Evolutionary conservation across 371 early-diverging fungal species (phyloP), one percentile per base, ranked within the genome.

Genomic region (Globomyces sp.): DNA sequence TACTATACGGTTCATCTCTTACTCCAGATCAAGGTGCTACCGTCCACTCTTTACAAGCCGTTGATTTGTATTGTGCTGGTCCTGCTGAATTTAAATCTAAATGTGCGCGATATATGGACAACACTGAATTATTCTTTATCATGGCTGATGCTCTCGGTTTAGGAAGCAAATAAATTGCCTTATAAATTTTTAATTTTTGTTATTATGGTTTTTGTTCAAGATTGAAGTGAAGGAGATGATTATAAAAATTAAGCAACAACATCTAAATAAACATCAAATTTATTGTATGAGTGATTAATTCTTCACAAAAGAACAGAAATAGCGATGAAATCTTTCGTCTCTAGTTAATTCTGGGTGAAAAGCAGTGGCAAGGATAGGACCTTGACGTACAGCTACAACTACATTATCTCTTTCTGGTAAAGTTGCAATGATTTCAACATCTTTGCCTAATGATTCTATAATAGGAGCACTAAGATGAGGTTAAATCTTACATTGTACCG

Each of bases 281-380:
- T 24, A 64, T 9, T 6, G 37, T 45, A 6, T 24, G 24, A 24
- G 24, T 24, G 24, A 24, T 24, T 24, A 24, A 24, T 24, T 24
- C 24, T 24, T 24, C 24, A 24, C 24, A 24, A 24, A 66, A 81
- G 24, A 24, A 24, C 24, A 24, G 89, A 95, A 97, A 77, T 86
- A 93, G 63, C 75, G 68, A 74, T 98, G 98, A 75, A 94, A 87
- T 41, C 95, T 80, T 70, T 81, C 79, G 71, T 96, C 95, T 24
- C 70, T 70, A 6, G 84, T 95, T 68, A 98, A 80, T 75, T 98
- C 98, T 1, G 98, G 98, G 68, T 98, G 98, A 85, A 98, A 98
- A 47, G 93, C 85, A 0, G 94, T 92, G 46, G 90, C 98, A 50
- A 98, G 77, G n/a, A 95, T 71, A 61, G 90, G 85, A 57, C 85